Base-by-base conservation (phyloP, 306 rosid genomes). In the Sphenostylis stenocarpa region DNA sequence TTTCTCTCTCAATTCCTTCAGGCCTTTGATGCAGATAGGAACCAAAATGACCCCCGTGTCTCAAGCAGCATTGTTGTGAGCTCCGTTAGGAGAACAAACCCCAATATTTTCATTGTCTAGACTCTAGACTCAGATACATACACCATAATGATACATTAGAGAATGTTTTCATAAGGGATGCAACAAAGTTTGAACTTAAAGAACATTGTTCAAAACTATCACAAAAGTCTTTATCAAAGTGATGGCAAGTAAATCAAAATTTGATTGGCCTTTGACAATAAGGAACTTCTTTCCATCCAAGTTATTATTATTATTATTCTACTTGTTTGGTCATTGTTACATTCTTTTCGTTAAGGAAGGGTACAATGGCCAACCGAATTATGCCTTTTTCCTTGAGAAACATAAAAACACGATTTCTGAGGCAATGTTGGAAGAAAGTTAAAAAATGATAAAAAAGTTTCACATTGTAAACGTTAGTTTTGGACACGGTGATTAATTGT, bases 41-140 rank as follows among this genome's bases (percentile, higher is more conserved):
- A 64, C 60, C 68, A 80, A 64, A 58, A 72, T 72, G 48, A 63
- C 10, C 39, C 26, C 36, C 58, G 51, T 64, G 48, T 72, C 44
- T 57, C 57, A 75, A 81, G 66, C 72, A 68, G 63, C 82, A 53
- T 53, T 23, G 48, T 64, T 70, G 75, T 82, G 63, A 71, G 44
- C 28, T 77, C 26, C 75, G 73, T 80, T 65, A 41, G 70, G 63
- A 65, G 64, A 80, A 53, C 63, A 73, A 70, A 77, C 38, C 20
- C 57, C 45, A 76, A 82, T 57, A 82, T 69, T 75, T 68, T 73
- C 9, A 31, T 10, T 69, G 70, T 70, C 53, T 20, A 55, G 26
- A 77, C 3, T 55, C 8, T 14, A 58, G 12, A 77, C 23, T 43
- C 1, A 28, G 38, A 43, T 56, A 43, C 21, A 19, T 20, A 69